Evolutionary conservation across 139 green algal genomes (phyloP).

Genomic region (Yamagishiella unicocca): DNA sequence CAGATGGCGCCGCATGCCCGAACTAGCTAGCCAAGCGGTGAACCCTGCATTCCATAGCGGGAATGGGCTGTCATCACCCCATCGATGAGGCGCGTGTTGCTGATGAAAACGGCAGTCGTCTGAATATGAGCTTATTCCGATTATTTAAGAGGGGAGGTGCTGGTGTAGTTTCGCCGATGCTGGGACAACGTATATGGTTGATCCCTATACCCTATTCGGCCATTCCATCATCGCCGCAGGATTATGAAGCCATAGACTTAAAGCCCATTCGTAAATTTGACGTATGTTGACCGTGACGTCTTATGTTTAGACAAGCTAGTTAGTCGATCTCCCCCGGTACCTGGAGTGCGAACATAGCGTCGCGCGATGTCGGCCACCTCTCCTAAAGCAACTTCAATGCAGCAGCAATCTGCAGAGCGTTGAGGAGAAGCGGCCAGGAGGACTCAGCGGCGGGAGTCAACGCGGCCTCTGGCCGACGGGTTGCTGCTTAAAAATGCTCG

Average conservation of each 20-base stretch:
- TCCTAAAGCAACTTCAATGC: neutral
- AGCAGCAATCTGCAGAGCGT: neutral
- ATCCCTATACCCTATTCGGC: no score
- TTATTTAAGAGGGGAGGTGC: no score
- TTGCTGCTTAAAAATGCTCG: slow-evolving; percentile 69
- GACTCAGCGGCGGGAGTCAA: neutral
- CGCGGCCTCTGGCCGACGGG: neutral
- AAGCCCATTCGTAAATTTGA: no score
- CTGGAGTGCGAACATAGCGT: neutral
- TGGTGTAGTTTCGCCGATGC: no score
- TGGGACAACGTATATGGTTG: no score
- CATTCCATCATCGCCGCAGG: neutral
- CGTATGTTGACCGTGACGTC: neutral
- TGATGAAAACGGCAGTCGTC: no score
- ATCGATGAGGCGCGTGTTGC: no score
- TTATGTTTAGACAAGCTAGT: neutral
- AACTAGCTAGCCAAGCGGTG: no score
- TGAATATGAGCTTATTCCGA: no score
- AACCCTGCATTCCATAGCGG: no score
- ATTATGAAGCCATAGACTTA: neutral
- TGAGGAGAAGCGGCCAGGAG: neutral
- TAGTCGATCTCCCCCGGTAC: neutral
- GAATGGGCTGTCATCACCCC: no score
- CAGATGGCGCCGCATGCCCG: no score
- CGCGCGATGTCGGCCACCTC: neutral